A percentile compares a stretch with the other conserved stretches of the same genome.
phyloP scores from a whole-genome alignment of 78 protist genomes.

The slime mould (Dictyostelium discoideum) region DNA sequence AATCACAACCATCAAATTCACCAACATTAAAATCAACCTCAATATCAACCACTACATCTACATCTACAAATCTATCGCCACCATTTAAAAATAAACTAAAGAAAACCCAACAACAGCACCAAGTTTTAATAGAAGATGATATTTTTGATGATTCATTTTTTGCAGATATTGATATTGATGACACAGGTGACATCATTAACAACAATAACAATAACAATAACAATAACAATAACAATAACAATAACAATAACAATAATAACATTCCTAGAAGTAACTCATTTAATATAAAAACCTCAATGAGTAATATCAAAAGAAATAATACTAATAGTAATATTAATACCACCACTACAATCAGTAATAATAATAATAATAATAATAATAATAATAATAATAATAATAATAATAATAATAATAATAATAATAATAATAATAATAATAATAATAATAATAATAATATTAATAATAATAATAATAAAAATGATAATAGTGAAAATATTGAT shows the following conservation, averaged over 20 bases:
- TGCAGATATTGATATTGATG: background rate
- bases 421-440: background rate
- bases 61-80: background rate
- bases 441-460: background rate
- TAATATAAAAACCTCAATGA: background rate
- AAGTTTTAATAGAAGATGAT: background rate
- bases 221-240: background rate
- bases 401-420: background rate
- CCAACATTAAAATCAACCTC: background rate
- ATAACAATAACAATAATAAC: too few species aligned
- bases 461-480: background rate
- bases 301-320: background rate
- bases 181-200: background rate
- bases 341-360: background rate
- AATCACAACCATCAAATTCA: background rate
- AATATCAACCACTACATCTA: background rate
- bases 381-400: background rate
- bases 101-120: background rate
- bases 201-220: background rate
- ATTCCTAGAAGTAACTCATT: background rate
- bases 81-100: background rate
- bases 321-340: background rate
- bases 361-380: background rate
- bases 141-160: background rate
- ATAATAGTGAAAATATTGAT: background rate